Base-by-base conservation (phyloP, 768 basidiomycete species). In the Lentinula guzmanii region DNA sequence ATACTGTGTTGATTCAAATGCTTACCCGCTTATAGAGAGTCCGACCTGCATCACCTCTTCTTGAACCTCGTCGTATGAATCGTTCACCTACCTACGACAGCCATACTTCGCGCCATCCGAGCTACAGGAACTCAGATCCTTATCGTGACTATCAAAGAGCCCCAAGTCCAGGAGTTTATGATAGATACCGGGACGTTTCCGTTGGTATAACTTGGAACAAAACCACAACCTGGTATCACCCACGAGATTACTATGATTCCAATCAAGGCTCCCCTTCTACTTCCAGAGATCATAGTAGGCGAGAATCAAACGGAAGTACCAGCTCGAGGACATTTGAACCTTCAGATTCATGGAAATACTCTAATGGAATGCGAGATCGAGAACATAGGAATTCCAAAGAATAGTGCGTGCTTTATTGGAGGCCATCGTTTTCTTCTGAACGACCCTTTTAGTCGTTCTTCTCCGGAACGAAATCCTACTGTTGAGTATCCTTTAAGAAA, bases 251-350 rank as follows among this genome's bases (percentile, higher is more conserved):
- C 34, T 31, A 41, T 52, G 39, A 60, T 21, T 21, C 46, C 21
- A 48, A 48, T 18, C 18, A n/a, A 37, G 48, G 50, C 8, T 43
- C 31, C 28, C n/a, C 51, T 37, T 50, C n/a, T 48, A 52, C 51
- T 37, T 50, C n/a, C 39, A 52, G 41, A 42, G 39, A 46, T n/a
- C 41, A 35, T 33, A 24, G 16, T 52, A 60, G 59, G 51, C 51
- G 51, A 41, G 59, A 60, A 16, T 60, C 59, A 10, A 52, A 28
- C 51, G 48, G 39, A 21, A 52, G 35, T 18, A 8, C 45, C 52
- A 74, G 78, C 11, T 75, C 81, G 62, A 78, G 86, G 64, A 82
- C 85, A 77, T 85, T 90, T 67, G 90, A 91, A 68, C 87, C 89
- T 35, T 87, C 86, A 37, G 85, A 87, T 18, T 72, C 76, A 35